Percentiles rank a stretch among this genome's conserved stretches.
Conservation (phyloP, 2,329 filamentous ascomycete genomes). For the Xylariaceae sp. region DNA sequence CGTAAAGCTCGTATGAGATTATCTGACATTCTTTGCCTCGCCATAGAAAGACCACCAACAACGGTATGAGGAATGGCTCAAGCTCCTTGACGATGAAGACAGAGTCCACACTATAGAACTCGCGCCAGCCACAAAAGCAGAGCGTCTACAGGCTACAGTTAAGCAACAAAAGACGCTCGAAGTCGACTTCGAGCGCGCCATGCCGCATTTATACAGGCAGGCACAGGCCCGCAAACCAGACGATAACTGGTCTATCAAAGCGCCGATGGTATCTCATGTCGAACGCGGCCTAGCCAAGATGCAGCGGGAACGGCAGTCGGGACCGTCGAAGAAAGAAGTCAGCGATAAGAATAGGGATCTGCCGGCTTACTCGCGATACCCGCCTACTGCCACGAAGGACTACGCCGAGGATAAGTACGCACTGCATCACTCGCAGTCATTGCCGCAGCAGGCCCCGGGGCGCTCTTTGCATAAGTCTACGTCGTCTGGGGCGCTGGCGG, state of each 20-base stretch:
- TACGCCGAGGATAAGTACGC: slow-evolving; percentile 4
- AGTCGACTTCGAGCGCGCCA: slow-evolving; percentile 43
- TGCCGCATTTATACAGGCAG: slow-evolving; percentile 45
- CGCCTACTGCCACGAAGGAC: no score
- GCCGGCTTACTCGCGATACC: slow-evolving; percentile 11
- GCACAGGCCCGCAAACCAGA: slow-evolving; percentile 32
- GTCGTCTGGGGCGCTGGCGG: slow-evolving; percentile 10
- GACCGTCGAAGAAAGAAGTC: slow-evolving; percentile 5
- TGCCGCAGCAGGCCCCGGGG: slow-evolving; percentile 3
- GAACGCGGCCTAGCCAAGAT: slow-evolving; percentile 44
- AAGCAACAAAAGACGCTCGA: slow-evolving; percentile 48
- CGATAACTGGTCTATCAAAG: slow-evolving; percentile 42
- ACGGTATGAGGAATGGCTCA: slow-evolving; percentile 44
- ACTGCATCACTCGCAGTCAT: slow-evolving; percentile 5
- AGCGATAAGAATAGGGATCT: slow-evolving; percentile 1
- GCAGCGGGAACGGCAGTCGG: slow-evolving; percentile 22
- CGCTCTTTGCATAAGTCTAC: slow-evolving; percentile 8
- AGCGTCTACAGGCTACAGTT: slow-evolving; percentile 39
- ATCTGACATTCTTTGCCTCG: neutral
- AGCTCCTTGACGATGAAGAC: slow-evolving; percentile 41
- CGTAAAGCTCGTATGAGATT: neutral
- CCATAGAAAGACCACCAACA: slow-evolving; percentile 31
- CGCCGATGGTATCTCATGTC: slow-evolving; percentile 46
- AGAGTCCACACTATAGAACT: slow-evolving; percentile 36
- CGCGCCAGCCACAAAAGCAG: slow-evolving; percentile 36